Evolutionary conservation across 1,139 yeast genomes (phyloP), one percentile per base, ranked within the genome.

Genomic region (Debaryomyces fabryi): DNA sequence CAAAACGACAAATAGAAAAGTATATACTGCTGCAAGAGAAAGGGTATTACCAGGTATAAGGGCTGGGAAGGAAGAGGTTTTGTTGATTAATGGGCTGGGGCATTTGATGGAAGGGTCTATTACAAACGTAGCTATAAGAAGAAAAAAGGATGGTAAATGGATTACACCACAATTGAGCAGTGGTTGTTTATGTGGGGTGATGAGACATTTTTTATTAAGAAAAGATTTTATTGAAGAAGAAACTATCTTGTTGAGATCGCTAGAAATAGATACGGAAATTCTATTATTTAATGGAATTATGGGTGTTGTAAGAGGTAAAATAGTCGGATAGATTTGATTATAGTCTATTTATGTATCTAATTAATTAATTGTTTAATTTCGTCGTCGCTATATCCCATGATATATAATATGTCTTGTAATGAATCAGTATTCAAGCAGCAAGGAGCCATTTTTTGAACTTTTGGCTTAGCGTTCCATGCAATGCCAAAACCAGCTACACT

Each of bases 381-480:
- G 2, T 64, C 69, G 51, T 86, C 89, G 36, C 72, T 70, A 65
- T 82, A 86, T 3, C 98, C 97, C 68, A 92, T 71, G 18, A 93
- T 83, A 68, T 90, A 92, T 60, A 90, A 74, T 6, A 88, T 79
- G 63, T 91, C 96, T 50, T 73, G 73, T 62, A 93, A 76, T 4
- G 86, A 76, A 24, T 78, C 73, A 0, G 92, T 77, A 65, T 93
- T 93, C 58, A 95, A 75, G 54, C 88, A 78, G 40, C 89, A 76
- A 9, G 97, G 97, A 0, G 99, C 99, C 57, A 72, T 69, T 49
- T 68, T 60, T 64, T 90, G 97, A 3, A 95, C 99, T 53, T 78
- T 83, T 29, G 98, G 97, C 65, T 95, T 95, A 15, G 99, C 99
- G 64, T 91, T 88, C 95, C 97, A 95, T 0, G 99, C 99, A 50